phyloP scores from a whole-genome alignment of 192 early-diverging fungal genomes.

The Phycomyces nitens region DNA sequence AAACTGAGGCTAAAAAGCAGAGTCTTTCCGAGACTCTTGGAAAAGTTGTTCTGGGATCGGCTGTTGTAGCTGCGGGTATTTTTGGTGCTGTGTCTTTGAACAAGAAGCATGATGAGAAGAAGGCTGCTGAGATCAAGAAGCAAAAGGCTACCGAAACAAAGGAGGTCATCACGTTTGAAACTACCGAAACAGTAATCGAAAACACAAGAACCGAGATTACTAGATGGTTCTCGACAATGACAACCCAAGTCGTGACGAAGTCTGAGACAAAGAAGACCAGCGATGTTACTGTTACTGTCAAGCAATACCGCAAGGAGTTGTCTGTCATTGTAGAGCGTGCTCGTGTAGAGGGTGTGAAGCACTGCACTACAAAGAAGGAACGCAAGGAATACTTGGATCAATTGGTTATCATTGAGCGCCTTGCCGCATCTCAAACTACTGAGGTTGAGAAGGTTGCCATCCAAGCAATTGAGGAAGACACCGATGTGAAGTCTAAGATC shows the following conservation, averaged over 20 bases:
- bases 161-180: neutral
- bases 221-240: neutral
- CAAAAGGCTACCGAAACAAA: neutral
- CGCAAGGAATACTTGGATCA: neutral
- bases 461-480: neutral
- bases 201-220: conserved; percentile 1
- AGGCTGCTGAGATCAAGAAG: neutral
- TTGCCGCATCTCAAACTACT: neutral
- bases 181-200: conserved; percentile 2
- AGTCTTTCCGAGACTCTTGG: too few relatives aligned
- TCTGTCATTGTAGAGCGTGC: conserved; percentile 8
- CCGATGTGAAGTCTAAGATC: conserved; percentile 8
- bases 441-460: conserved; percentile 18
- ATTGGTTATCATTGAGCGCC: neutral
- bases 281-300: conserved; percentile 2
- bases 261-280: neutral
- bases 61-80: too few relatives aligned
- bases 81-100: conserved; percentile 3
- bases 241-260: neutral
- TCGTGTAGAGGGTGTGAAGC: neutral
- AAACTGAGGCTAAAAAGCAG: neutral
- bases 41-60: too few relatives aligned
- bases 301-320: conserved; percentile 5
- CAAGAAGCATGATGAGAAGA: conserved; percentile 12
- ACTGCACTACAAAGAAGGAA: neutral